Evolutionary conservation across 2,329 filamentous ascomycete genomes (phyloP).

Genomic region (Microdochium paspali): DNA sequence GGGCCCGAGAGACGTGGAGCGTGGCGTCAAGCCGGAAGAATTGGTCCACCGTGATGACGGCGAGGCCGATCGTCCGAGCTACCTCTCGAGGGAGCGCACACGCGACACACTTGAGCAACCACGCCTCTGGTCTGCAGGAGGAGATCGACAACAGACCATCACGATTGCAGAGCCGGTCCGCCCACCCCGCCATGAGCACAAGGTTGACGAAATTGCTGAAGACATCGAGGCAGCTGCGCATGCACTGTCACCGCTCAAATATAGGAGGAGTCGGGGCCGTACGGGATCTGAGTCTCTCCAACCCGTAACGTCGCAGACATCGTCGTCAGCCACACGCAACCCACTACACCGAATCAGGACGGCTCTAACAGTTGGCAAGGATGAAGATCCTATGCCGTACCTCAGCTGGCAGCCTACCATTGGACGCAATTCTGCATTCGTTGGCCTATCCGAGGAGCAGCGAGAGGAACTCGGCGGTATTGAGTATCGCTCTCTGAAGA

Average conservation of each 20-base stretch:
- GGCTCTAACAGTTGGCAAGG: conserved; percentile 42
- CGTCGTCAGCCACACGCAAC: conserved; percentile 8
- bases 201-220: conserved; percentile 27
- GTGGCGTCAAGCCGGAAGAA: conserved; percentile 60
- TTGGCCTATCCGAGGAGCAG: conserved; percentile 81
- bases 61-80: conserved; percentile 20
- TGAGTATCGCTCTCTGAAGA: conserved; percentile 87
- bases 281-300: conserved; percentile 26
- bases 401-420: conserved; percentile 90
- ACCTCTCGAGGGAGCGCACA: not conserved
- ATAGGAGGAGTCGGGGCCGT: conserved; percentile 30
- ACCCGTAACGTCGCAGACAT: conserved; percentile 20
- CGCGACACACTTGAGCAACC: not conserved
- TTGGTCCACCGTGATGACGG: conserved; percentile 23
- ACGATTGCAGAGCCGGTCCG: conserved; percentile 57
- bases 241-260: conserved; percentile 28
- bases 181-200: conserved; percentile 20
- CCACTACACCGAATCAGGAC: conserved; percentile 46
- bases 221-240: conserved; percentile 30
- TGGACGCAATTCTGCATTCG: conserved; percentile 85
- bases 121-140: conserved; percentile 7
- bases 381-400: conserved; percentile 64
- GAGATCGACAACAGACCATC: conserved; percentile 44
- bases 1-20: conserved; percentile 82
- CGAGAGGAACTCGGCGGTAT: conserved; percentile 93